These are phyloP conservation scores for Phytophthora multivora DNA, from an alignment of 352 stramenopile genomes.

Conservation along the genomic window DNA sequence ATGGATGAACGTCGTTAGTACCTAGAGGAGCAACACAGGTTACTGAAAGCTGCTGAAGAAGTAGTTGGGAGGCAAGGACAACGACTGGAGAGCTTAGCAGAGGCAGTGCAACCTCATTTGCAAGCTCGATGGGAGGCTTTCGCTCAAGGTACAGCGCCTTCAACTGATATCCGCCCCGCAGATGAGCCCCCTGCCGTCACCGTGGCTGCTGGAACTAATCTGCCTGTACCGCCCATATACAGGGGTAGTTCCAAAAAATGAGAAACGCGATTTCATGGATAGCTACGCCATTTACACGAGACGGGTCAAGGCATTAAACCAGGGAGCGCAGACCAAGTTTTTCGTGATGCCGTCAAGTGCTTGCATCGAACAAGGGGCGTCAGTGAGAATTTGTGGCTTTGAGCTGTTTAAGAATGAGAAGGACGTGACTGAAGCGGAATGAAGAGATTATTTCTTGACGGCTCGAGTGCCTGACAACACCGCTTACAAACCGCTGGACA, in stretches of 20 bases:
- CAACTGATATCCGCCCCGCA: not conserved
- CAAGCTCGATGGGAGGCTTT: slow-evolving; percentile 4
- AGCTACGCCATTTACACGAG: slow-evolving; percentile 5
- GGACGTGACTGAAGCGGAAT: slow-evolving; percentile 4
- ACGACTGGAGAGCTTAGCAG: slow-evolving; percentile 1
- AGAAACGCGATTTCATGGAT: slow-evolving; percentile 6
- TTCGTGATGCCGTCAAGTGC: not conserved
- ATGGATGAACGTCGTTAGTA: slow-evolving; percentile 21
- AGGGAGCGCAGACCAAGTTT: not conserved
- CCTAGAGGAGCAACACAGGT: slow-evolving; percentile 12
- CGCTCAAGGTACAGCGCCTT: not conserved
- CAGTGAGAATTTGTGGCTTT: not conserved
- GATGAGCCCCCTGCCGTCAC: slow-evolving; percentile 2
- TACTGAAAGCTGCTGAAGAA: slow-evolving; percentile 8
- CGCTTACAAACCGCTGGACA: slow-evolving; percentile 9
- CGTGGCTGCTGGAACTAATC: slow-evolving; percentile 12
- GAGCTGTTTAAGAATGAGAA: not conserved
- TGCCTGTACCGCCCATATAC: slow-evolving; percentile 8
- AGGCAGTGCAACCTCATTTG: not conserved
- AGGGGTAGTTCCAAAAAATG: slow-evolving; percentile 7
- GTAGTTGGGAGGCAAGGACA: slow-evolving; percentile 10
- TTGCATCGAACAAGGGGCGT: not conserved
- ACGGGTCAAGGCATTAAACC: not conserved
- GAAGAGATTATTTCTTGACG: slow-evolving; percentile 4
- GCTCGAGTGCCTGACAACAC: slow-evolving; percentile 6